Conservation (phyloP, 768 basidiomycete species). For the Cystofilobasidium bisporidii region DNA sequence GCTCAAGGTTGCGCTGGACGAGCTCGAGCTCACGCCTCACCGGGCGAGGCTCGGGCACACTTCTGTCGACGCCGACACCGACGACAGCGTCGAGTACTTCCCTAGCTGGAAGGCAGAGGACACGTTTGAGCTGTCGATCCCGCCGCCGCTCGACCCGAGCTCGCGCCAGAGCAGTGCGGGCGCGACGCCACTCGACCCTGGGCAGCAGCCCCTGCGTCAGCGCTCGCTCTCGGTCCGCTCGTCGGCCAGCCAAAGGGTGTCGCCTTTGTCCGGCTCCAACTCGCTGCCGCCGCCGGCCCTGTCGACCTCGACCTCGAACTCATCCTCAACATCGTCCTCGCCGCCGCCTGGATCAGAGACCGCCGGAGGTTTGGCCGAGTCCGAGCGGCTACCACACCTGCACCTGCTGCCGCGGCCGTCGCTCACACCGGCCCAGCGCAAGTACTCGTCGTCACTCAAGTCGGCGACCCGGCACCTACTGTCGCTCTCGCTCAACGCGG, state of each 20-base stretch:
- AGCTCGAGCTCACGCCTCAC: not conserved
- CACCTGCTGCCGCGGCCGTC: constrained; percentile 17
- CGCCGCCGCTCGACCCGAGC: not conserved
- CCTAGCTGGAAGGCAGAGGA: not conserved
- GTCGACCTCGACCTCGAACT: not conserved
- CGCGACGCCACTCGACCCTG: not conserved
- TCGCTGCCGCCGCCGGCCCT: not conserved
- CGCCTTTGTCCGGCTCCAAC: too few species aligned
- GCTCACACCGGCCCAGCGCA: constrained; percentile 7
- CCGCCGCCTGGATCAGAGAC: not conserved
- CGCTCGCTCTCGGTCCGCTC: not conserved
- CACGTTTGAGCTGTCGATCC: not conserved
- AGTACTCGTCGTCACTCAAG: constrained; percentile 9
- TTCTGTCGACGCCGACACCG: not conserved
- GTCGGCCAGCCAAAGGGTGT: not conserved
- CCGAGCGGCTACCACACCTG: constrained; percentile 5
- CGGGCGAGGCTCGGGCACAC: not conserved
- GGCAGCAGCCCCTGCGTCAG: not conserved
- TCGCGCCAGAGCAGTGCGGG: too few species aligned
- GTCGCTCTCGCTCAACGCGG: constrained; percentile 8
- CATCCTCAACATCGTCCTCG: not conserved
- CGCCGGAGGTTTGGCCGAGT: not conserved
- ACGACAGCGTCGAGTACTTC: not conserved
- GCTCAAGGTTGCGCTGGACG: not conserved
- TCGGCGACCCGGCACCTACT: constrained; percentile 8